A percentile compares a stretch with the other conserved stretches of the same genome.
phyloP scores from a whole-genome alignment of 495 filamentous ascomycete genomes.

The Tuber umbilicatum region DNA sequence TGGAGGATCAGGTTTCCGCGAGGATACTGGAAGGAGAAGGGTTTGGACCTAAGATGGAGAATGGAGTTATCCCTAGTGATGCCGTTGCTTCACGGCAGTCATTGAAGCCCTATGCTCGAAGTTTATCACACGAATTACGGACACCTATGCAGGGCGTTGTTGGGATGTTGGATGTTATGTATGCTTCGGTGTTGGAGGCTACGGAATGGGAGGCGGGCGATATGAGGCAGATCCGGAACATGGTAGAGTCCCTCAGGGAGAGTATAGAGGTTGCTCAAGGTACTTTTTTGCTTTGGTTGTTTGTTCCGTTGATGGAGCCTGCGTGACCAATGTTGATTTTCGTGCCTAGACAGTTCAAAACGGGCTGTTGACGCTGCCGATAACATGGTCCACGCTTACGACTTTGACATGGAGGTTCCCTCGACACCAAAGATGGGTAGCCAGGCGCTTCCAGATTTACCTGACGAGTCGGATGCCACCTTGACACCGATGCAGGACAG shows the following conservation, averaged over 20 bases:
- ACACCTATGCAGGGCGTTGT: conserved; percentile 84
- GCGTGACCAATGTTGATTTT: background rate
- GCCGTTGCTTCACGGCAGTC: conserved; percentile 56
- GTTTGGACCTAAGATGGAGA: conserved; percentile 43
- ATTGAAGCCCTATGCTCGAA: conserved; percentile 70
- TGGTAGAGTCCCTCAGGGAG: conserved; percentile 61
- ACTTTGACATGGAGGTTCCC: conserved; percentile 75
- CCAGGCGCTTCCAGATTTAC: background rate
- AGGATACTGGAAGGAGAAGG: conserved; percentile 52
- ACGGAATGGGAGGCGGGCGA: conserved; percentile 44
- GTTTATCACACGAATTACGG: conserved; percentile 70
- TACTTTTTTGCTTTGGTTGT: conserved; percentile 35
- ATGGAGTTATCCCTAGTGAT: conserved; percentile 49
- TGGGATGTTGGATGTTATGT: conserved; percentile 81
- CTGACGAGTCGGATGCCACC: background rate
- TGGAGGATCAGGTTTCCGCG: conserved; percentile 64
- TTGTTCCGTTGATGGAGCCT: conserved; percentile 6
- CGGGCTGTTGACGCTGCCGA: conserved; percentile 75
- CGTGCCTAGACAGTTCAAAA: conserved; percentile 59
- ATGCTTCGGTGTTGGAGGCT: conserved; percentile 67
- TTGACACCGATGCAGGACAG: background rate
- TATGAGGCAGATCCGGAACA: conserved; percentile 32
- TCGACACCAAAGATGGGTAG: conserved; percentile 46
- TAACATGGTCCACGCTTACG: conserved; percentile 82
- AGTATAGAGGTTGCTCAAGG: conserved; percentile 74